Evolutionary conservation across 2,329 filamentous ascomycete species (phyloP).

Genomic region (Graphium sp.): DNA sequence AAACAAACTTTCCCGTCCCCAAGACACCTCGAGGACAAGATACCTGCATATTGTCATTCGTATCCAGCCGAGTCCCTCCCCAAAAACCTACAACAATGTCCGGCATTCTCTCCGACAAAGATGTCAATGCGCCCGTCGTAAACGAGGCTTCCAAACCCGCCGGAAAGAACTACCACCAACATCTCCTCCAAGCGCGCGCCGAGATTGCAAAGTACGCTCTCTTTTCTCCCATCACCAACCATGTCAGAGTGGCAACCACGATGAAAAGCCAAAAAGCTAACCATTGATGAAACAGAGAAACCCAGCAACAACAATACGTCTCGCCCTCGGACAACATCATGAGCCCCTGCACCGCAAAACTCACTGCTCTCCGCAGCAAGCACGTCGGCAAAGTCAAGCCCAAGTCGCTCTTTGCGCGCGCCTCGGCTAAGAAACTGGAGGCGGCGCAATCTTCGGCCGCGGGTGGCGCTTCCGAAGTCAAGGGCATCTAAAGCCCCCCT

Average conservation of each 20-base stretch:
- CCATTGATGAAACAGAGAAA: conserved; percentile 1
- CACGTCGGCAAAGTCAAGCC: conserved; percentile 58
- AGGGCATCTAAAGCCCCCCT: conserved; percentile 18
- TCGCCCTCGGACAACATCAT: conserved; percentile 82
- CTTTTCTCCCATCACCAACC: not conserved
- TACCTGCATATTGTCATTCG: no score
- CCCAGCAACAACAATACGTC: conserved; percentile 47
- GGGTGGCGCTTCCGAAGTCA: no score
- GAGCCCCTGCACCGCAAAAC: conserved; percentile 72
- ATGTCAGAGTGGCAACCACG: not conserved
- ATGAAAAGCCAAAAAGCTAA: conserved; percentile 2
- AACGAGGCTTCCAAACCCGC: conserved; percentile 11
- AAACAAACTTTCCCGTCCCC: no score
- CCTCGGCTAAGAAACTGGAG: conserved; percentile 44
- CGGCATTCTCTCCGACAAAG: conserved; percentile 44
- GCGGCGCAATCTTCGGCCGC: conserved; percentile 12
- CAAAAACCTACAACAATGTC: conserved; percentile 35
- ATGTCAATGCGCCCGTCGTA: conserved; percentile 40
- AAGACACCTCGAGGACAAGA: no score
- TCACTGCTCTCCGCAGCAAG: conserved; percentile 66
- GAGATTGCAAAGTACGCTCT: conserved; percentile 41
- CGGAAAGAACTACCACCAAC: conserved; percentile 48
- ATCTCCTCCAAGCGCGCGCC: conserved; percentile 58
- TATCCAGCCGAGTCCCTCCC: no score
- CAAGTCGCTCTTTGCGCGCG: conserved; percentile 50